Percentiles rank a stretch among this genome's conserved stretches.
These are phyloP conservation scores for Claviceps digitariae DNA, from an alignment of 2,329 filamentous ascomycete genomes.

Conservation along the genomic window DNA sequence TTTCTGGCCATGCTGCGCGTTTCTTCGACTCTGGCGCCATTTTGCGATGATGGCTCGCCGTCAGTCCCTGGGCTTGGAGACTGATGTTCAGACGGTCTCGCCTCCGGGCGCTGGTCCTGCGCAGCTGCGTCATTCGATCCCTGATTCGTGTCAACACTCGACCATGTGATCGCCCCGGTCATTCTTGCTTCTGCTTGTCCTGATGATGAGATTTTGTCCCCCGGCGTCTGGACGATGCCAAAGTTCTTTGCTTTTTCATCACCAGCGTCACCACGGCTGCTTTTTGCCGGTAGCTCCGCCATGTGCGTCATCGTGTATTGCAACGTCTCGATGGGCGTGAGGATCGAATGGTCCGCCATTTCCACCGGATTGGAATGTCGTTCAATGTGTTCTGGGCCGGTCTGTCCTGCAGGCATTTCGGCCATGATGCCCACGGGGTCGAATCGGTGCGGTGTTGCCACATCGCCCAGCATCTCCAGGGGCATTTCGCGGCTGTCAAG, in stretches of 20 bases:
- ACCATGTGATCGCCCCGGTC: background rate
- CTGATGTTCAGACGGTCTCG: background rate
- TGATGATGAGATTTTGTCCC: background rate
- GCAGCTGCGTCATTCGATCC: background rate
- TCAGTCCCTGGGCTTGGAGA: background rate
- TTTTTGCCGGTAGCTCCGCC: conserved; percentile 26
- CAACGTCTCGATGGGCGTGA: conserved; percentile 22
- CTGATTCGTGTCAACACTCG: conserved; percentile 1
- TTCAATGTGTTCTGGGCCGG: conserved; percentile 26
- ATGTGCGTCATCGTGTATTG: conserved; percentile 5
- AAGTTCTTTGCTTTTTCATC: conserved; percentile 6
- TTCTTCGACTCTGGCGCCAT: background rate
- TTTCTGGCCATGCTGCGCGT: conserved; percentile 9
- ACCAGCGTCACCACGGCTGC: conserved; percentile 13
- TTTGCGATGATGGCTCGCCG: background rate
- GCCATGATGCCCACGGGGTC: conserved; percentile 32
- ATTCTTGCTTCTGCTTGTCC: background rate
- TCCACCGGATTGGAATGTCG: conserved; percentile 31
- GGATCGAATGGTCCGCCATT: conserved; percentile 25
- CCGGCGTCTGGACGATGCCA: conserved; percentile 7
- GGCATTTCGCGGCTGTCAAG: conserved; percentile 22
- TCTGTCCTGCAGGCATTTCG: conserved; percentile 33
- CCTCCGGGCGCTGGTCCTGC: background rate
- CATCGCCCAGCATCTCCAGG: conserved; percentile 11
- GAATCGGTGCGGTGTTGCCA: conserved; percentile 10